Percentiles rank a stretch among this genome's conserved stretches.
These are phyloP conservation scores for Astrocystis sublimbata DNA, from an alignment of 495 filamentous ascomycete genomes.

Conservation along the genomic window DNA sequence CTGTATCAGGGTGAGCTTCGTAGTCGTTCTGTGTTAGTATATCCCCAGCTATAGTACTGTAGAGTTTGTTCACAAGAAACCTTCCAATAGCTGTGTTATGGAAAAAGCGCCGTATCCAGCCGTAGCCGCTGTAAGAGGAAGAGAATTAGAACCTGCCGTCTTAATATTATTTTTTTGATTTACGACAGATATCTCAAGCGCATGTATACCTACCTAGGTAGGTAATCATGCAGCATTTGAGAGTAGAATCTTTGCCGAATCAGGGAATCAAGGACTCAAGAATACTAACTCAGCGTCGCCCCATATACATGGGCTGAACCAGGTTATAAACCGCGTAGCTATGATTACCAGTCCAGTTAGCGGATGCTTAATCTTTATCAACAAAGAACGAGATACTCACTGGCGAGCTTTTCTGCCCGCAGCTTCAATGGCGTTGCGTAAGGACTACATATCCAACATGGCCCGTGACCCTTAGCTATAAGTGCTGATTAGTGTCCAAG, in stretches of 20 bases:
- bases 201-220: too few relatives aligned
- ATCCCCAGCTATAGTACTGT: conserved; percentile 61
- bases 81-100: conserved; percentile 69
- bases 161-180: too few relatives aligned
- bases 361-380: background rate
- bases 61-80: conserved; percentile 68
- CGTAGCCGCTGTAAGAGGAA: too few relatives aligned
- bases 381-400: conserved; percentile 29
- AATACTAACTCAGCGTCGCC: conserved; percentile 43
- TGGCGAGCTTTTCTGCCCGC: conserved; percentile 53
- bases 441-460: conserved; percentile 68
- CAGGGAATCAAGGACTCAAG: too few relatives aligned
- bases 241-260: too few relatives aligned
- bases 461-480: conserved; percentile 68
- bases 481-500: background rate
- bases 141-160: too few relatives aligned
- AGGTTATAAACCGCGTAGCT: conserved; percentile 45
- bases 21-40: conserved; percentile 60
- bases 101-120: conserved; percentile 50
- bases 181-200: too few relatives aligned
- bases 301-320: conserved; percentile 50
- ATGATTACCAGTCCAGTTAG: background rate
- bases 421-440: conserved; percentile 45
- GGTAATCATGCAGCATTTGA: too few relatives aligned
- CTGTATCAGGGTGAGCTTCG: conserved; percentile 60